These are phyloP conservation scores for Chalara sp. DNA, from an alignment of 2,329 filamentous ascomycete species.

Conservation along the genomic window DNA sequence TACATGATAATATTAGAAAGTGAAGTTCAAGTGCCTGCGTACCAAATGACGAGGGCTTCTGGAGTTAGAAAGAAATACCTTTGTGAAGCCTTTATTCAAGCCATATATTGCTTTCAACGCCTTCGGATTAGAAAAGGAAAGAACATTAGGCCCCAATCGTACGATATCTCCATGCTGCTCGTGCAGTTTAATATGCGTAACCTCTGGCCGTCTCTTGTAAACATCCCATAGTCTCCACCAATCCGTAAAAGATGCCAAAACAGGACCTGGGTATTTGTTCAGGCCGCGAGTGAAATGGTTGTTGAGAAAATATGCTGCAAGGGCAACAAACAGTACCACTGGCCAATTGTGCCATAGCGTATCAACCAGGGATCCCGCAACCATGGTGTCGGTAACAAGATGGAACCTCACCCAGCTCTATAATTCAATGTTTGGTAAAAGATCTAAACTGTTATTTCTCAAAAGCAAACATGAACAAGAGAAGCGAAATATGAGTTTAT, in stretches of 20 bases:
- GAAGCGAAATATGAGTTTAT: not conserved
- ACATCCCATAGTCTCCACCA: conserved; percentile 72
- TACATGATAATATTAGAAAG: conserved; percentile 24
- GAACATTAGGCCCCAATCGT: conserved; percentile 63
- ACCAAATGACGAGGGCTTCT: too few species aligned
- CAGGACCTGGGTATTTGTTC: conserved; percentile 66
- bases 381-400: not conserved
- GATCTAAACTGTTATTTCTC: not conserved
- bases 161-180: conserved; percentile 67
- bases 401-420: too few species aligned
- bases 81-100: conserved; percentile 72
- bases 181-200: conserved; percentile 63
- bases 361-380: not conserved
- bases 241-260: conserved; percentile 61
- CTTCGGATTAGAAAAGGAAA: conserved; percentile 68
- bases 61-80: conserved; percentile 41
- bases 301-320: conserved; percentile 36
- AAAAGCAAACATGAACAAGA: not conserved
- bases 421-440: not conserved
- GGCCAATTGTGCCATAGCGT: conserved; percentile 35
- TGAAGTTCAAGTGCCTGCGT: too few species aligned
- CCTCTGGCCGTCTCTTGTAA: conserved; percentile 54
- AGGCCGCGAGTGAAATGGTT: conserved; percentile 51
- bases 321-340: conserved; percentile 25
- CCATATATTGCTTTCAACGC: conserved; percentile 74